Evolutionary conservation across 73 alveolate species (phyloP), one percentile per base, ranked within the genome.

Genomic region (Effrenium voratum): DNA sequence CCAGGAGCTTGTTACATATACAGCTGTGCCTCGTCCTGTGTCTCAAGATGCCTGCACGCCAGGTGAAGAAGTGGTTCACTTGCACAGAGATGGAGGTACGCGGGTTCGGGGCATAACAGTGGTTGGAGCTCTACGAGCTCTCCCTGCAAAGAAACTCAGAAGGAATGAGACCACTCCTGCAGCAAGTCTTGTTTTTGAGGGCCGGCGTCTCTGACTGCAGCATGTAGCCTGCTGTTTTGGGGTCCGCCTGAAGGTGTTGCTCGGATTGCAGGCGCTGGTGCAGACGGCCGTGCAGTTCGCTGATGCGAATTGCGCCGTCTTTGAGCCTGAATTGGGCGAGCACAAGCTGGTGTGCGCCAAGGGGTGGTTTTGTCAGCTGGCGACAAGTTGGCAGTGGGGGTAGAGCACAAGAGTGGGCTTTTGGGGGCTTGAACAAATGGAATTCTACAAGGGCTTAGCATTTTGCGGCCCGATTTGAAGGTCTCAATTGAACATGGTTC

Each of bases 1-100:
- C 76, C 8, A 6, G 80, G 47, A 68, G 80, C 36, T 19, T 5
- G 22, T 46, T 46, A 12, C 82, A 63, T 19, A 13, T 16, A 30
- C 1, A 40, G 26, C n/a, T 8, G 26, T 63, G 77, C 34, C 77
- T 63, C 43, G 77, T 28, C 26, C 34, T 30, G n/a, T 72, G 82
- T 28, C 30, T 32, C 22, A 30, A 28, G 26, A 49, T 46, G 55
- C 41, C 38, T 26, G 36, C 72, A 4, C 10, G 34, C 46, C 38
- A 90, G 97, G 97, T 90, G 45, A 90, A 90, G 68, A 90, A 40
- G 36, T 90, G 97, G 97, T 90, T 90, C 76, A 90, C 97, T 13
- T 90, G 97, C 57, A 90, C 97, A n/a, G 97, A 90, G 52, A 90
- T 90, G 97, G 97, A 90, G 97, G 95, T n/a, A 34, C 79, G n/a